Percentiles rank a stretch among this genome's conserved stretches.
Evolutionary conservation across 1,284 basidiomycete genomes (phyloP).

Genomic region (Neonothopanus nambi): DNA sequence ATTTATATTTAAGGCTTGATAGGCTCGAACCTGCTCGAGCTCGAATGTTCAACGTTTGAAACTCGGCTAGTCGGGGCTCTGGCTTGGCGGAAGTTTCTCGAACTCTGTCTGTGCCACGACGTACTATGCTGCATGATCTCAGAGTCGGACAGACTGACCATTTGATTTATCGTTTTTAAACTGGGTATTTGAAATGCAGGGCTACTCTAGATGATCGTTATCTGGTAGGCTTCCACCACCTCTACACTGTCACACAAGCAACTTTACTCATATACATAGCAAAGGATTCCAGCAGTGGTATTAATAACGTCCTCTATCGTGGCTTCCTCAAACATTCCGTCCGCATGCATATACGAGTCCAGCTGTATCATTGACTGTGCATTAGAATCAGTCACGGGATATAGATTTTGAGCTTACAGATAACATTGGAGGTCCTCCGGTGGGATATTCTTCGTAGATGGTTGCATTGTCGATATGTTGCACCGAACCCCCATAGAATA

Average conservation of each 20-base stretch:
- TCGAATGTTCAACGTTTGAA: no score
- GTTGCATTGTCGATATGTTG: slow-evolving; percentile 22
- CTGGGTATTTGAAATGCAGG: neutral
- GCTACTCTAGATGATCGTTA: no score
- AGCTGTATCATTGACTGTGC: neutral
- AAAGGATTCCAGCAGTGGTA: slow-evolving; percentile 4
- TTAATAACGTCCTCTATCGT: neutral
- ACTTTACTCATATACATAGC: slow-evolving; percentile 9
- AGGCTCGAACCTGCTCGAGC: no score
- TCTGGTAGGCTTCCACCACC: neutral
- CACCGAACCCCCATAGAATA: slow-evolving; percentile 30
- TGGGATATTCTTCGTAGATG: slow-evolving; percentile 28
- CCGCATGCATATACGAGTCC: neutral
- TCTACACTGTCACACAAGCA: neutral
- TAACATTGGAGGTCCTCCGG: slow-evolving; percentile 28
- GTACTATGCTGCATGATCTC: no score
- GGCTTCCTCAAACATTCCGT: slow-evolving; percentile 2
- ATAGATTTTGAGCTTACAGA: slow-evolving; percentile 20
- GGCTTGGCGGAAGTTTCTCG: no score
- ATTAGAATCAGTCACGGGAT: neutral
- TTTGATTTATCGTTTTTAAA: neutral
- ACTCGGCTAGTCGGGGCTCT: no score
- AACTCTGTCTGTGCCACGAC: no score
- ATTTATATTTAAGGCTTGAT: no score
- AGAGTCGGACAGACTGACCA: no score